Evolutionary conservation across 768 basidiomycete genomes (phyloP), one percentile per base, ranked within the genome.

Genomic region (Tephrocybe sp.): DNA sequence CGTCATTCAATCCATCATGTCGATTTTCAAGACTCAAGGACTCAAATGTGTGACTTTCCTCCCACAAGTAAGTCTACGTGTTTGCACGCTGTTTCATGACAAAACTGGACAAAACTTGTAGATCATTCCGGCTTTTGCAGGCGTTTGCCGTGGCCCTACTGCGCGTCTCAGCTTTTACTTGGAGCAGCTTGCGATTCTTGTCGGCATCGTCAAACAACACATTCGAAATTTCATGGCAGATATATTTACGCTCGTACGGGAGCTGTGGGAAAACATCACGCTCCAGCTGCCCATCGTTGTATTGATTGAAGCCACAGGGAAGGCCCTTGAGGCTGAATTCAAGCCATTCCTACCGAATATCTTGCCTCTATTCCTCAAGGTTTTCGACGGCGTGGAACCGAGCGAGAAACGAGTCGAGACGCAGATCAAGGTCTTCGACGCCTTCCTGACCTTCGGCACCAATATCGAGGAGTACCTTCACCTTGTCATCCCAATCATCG

Each of bases 381-480:
- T 92, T 1, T 95, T 96, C 56, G 92, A 96, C 52, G 87, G 85
- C 8, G 45, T 16, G n/a, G 92, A 94, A 43, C 68, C 85, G 31
- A 85, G 79, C 13, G 93, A 96, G 48, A 88, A 91, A 63, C 75
- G 87, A 26, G 80, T 83, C 59, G 72, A 71, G 45, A 89, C 87
- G 0, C 91, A 93, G 57, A 87, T 90, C 64, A 92, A 94, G 64
- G 87, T 98, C 51, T 91, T 98, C 50, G 91, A 95, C 61, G 93
- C 96, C 0, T 91, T 98, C 66, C 78, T 92, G 59, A 92, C 94
- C 0, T 98, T 99, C 62, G 97, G 97, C 4, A 79, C 90, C 2
- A 98, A 95, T 66, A 89, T 98, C 53, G 97, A 99, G 65, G 97
- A 99, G 65, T 98, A 98, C 67, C 77, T 98, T 13, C 96, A 98